phyloP scores from a whole-genome alignment of 1,284 basidiomycete species.

The Boletus sp. region DNA sequence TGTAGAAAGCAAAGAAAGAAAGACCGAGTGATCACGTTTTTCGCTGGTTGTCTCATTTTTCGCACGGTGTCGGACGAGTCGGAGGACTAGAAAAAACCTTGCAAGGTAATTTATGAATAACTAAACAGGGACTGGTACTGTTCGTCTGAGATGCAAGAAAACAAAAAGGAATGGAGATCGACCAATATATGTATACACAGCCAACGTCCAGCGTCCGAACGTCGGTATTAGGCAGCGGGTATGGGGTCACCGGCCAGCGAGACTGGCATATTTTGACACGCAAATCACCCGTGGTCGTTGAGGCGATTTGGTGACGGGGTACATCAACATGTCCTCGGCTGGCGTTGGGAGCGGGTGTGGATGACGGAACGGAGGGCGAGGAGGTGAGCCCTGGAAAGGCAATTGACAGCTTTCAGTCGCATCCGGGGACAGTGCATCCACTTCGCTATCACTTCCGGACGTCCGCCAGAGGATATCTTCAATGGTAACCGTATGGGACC shows the following conservation, averaged over 20 bases:
- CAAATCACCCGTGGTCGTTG: slow-evolving; percentile 18
- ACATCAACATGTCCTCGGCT: slow-evolving; percentile 42
- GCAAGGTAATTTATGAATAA: slow-evolving; percentile 29
- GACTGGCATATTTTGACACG: slow-evolving; percentile 32
- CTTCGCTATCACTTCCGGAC: slow-evolving; percentile 30
- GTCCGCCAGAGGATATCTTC: slow-evolving; percentile 31
- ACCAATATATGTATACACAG: slow-evolving; percentile 3
- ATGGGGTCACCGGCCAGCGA: slow-evolving; percentile 34
- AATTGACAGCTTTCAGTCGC: slow-evolving; percentile 20
- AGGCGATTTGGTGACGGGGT: slow-evolving; percentile 13
- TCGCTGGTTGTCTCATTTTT: slow-evolving; percentile 10
- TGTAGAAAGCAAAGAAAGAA: slow-evolving; percentile 6
- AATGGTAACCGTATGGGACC: slow-evolving; percentile 25
- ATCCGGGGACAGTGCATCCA: slow-evolving; percentile 24
- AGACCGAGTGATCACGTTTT: background rate
- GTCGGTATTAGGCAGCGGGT: background rate
- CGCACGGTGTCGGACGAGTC: slow-evolving; percentile 13
- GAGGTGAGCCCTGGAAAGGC: slow-evolving; percentile 16
- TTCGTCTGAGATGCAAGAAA: background rate
- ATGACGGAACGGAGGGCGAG: slow-evolving; percentile 17
- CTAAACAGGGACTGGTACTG: slow-evolving; percentile 9
- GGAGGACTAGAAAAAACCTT: background rate
- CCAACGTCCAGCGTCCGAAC: background rate
- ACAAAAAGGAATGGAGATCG: slow-evolving; percentile 6
- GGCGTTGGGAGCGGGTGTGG: slow-evolving; percentile 51